phyloP scores from a whole-genome alignment of 2,329 filamentous ascomycete species.

The Pyrenophora tritici-repentis region DNA sequence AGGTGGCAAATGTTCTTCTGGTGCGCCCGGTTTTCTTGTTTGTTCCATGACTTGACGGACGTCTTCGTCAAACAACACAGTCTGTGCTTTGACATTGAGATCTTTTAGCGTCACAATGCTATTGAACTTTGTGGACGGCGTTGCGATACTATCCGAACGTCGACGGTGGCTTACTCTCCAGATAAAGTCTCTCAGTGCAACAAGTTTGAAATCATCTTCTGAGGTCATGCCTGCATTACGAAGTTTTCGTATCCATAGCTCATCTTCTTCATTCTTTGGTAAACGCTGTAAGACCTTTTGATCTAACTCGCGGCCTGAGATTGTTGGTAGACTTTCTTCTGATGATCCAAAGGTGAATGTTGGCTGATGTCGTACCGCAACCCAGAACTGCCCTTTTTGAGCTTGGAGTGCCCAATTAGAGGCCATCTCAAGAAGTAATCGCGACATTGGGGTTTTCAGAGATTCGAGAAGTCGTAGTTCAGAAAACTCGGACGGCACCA shows the following conservation, averaged over 20 bases:
- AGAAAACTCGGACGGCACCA: constrained; percentile 69
- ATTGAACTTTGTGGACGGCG: constrained; percentile 59
- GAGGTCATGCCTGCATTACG: constrained; percentile 78
- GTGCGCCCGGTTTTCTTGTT: constrained; percentile 36
- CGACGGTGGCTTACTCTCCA: constrained; percentile 81
- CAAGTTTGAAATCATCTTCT: constrained; percentile 88
- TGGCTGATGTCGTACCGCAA: constrained; percentile 69
- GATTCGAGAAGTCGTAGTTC: constrained; percentile 78
- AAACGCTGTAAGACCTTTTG: constrained; percentile 65
- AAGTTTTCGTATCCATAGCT: constrained; percentile 86
- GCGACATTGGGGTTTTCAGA: constrained; percentile 79
- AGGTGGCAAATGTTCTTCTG: constrained; percentile 49
- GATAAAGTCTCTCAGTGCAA: constrained; percentile 86
- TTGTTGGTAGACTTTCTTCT: constrained; percentile 58
- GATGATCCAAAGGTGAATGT: constrained; percentile 69
- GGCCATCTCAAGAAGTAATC: constrained; percentile 82
- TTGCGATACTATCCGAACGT: constrained; percentile 57
- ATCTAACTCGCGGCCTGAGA: constrained; percentile 62
- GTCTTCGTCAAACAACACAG: constrained; percentile 86
- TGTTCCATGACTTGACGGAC: constrained; percentile 54
- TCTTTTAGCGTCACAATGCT: constrained; percentile 75
- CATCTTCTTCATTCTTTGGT: constrained; percentile 86
- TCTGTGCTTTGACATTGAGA: constrained; percentile 80
- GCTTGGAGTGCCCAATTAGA: constrained; percentile 82
- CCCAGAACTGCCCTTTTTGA: constrained; percentile 88